Base-by-base conservation (phyloP, 2,329 filamentous ascomycete genomes). In the Penicillium sp. region DNA sequence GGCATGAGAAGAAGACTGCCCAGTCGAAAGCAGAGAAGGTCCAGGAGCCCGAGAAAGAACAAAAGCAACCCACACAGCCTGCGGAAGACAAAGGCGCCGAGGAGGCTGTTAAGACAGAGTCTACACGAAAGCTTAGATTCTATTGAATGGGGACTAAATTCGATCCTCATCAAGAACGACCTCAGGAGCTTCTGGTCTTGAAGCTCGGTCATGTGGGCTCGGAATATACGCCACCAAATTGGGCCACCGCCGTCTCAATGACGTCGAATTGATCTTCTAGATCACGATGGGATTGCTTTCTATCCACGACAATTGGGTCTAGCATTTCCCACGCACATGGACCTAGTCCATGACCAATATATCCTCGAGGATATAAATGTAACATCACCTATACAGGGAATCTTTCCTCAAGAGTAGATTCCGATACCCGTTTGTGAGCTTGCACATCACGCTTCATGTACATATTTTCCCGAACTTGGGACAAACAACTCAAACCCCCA, bases 91-190 rank as follows among this genome's bases (percentile, higher is more conserved):
- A 70, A n/a, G 57, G 60, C n/a, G 43, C 66, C 4, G 59, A 49
- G n/a, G 53, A 60, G 19, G 43, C 57, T 21, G 47, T 60, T 6
- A 61, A 66, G 42, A 48, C 47, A 13, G 49, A 49, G 29, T 54
- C 68, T 6, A 65, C 59, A 35, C 65, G 64, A 29, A 73, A 70
- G 39, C 21, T 66, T 35, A 70, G 67, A 56, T 74, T 74, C 53
- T 73, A 72, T 48, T 74, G 60, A 63, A 27, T 31, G 9, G 9
- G 13, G 15, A 17, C 25, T 33, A 4, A n/a, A 21, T 7, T 25
- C 15, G 13, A 6, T 39, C 10, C 33, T 39, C 19, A n/a, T 44
- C 17, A 33, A 41, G 25, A 31, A 23, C 17, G 6, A 33, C 12
- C 31, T 33, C 5, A 4, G 29, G 8, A 39, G 7, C 33, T 12